These are phyloP conservation scores for Neoboletus magnificus DNA, from an alignment of 768 basidiomycete species.

Conservation along the genomic window DNA sequence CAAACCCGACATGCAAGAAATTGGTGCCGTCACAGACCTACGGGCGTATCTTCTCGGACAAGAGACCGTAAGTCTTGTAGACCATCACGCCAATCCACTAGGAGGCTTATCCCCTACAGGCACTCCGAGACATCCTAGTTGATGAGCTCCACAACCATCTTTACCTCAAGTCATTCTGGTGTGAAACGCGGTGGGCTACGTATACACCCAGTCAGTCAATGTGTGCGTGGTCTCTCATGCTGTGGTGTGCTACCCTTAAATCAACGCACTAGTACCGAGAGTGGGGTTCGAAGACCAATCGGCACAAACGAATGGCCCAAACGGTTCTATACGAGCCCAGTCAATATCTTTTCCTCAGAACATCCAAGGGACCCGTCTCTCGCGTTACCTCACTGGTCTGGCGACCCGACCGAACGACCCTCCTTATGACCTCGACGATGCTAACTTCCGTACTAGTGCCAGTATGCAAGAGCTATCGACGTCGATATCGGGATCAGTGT, in stretches of 20 bases:
- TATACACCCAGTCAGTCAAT: conserved; percentile 77
- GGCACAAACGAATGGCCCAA: conserved; percentile 20
- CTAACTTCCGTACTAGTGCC: conserved; percentile 26
- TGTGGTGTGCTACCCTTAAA: conserved; percentile 8
- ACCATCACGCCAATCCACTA: neutral
- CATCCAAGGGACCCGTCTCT: conserved; percentile 48
- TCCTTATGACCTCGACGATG: conserved; percentile 60
- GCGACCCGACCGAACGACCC: conserved; percentile 74
- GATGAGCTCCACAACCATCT: conserved; percentile 96
- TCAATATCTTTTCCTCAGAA: conserved; percentile 38
- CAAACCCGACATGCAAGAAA: conserved; percentile 88
- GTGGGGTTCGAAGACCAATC: conserved; percentile 61
- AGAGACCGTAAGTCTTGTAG: conserved; percentile 63
- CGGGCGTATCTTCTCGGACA: conserved; percentile 80
- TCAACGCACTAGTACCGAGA: conserved; percentile 48
- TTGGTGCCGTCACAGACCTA: conserved; percentile 91
- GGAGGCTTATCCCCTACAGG: conserved; percentile 44
- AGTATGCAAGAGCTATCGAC: conserved; percentile 19
- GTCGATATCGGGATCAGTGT: conserved; percentile 20
- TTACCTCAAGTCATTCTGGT: conserved; percentile 97
- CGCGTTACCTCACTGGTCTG: conserved; percentile 61
- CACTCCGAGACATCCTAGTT: conserved; percentile 85
- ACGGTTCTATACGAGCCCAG: conserved; percentile 23
- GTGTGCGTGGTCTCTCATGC: conserved; percentile 48
- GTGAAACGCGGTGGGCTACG: conserved; percentile 86